Base-by-base conservation (phyloP, 805 yeast genomes). In the Candida schatavii region DNA sequence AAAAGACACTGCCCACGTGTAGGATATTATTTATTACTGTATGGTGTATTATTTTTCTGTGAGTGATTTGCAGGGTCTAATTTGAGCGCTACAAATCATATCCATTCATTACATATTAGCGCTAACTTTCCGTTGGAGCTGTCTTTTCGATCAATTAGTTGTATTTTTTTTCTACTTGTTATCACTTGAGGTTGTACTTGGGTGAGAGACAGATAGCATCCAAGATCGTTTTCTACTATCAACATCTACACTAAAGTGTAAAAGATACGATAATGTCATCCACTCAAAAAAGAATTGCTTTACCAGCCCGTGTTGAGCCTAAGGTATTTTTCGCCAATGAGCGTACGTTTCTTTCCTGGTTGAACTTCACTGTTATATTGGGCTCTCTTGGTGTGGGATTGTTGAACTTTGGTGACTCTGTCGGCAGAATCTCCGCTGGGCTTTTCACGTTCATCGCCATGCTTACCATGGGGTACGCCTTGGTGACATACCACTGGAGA, bases 251-350 rank as follows among this genome's bases (percentile, higher is more conserved):
- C 31, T 35, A 14, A 33, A 9, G 19, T n/a, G 15, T 19, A 26
- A 6, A 34, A n/a, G n/a, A n/a, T n/a, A n/a, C n/a, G 22, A 30
- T 20, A 30, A 64, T 64, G 68, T 62, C 68, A 44, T 58, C 72
- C 27, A 48, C 62, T 36, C 64, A 55, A 46, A 93, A 93, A 68
- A 84, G 98, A 70, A 93, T 93, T 52, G 98, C 99, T 3, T 75
- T 93, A 42, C 99, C 99, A 37, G 95, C 97, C 15, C 79, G 99
- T 49, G 97, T 93, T 18, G 99, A 93, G 69, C 99, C 99, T 51
- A 93, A 93, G 68, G 99, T 93, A 21, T 93, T 95, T 72, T 93
- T 93, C 59, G 99, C 99, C 60, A 93, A 93, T 62, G 99, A 93
- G 70, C 87, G 99, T 74, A 93, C 99, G 1, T 93, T 93, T 61